Base-by-base conservation (phyloP, 2,329 filamentous ascomycete genomes). In the Lasiodiplodia gonubiensis region DNA sequence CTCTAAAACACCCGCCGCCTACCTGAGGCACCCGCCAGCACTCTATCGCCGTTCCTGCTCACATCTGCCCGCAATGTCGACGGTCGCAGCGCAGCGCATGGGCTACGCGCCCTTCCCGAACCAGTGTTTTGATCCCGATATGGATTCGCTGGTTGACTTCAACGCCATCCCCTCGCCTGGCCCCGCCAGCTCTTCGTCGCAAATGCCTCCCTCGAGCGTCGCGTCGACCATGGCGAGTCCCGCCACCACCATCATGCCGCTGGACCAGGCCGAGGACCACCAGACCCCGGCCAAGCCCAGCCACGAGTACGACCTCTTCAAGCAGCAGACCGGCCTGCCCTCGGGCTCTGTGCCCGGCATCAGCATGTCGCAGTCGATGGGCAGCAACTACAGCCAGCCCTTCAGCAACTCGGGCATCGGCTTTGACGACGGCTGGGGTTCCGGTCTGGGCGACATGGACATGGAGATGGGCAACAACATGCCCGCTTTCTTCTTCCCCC, bases 261-360 rank as follows among this genome's bases (percentile, higher is more conserved):
- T 86, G 8, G 81, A 83, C 66, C 79, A 74, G 30, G 68, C 65
- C 52, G 77, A 80, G 64, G 77, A 80, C 64, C 86, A 90, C 69
- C 85, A 85, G 71, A 81, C 85, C 23, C 87, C 94, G 75, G 89
- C 88, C 57, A 92, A 89, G 42, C 94, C 95, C 10, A 97, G 93
- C 79, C 94, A 97, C 82, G 92, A 97, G 80, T 98, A 98, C 84
- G 92, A 93, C 75, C 89, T 92, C 76, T 96, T 97, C 83, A 92
- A 93, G 82, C 95, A 99, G 78, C 94, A 97, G 83, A 97, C 95
- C 3, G 93, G 94, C 70, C 89, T 97, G 35, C 92, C 95, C 0
- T 90, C 92, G 1, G 93, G 93, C 70, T 94, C 93, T 64, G 84
- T 94, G 14, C 87, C 95, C 76, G 91, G 92, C 42, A 87, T 95